Evolutionary conservation across 2,329 filamentous ascomycete species (phyloP), one percentile per base, ranked within the genome.

Genomic region (Monilinia vaccinii-corymbosi): DNA sequence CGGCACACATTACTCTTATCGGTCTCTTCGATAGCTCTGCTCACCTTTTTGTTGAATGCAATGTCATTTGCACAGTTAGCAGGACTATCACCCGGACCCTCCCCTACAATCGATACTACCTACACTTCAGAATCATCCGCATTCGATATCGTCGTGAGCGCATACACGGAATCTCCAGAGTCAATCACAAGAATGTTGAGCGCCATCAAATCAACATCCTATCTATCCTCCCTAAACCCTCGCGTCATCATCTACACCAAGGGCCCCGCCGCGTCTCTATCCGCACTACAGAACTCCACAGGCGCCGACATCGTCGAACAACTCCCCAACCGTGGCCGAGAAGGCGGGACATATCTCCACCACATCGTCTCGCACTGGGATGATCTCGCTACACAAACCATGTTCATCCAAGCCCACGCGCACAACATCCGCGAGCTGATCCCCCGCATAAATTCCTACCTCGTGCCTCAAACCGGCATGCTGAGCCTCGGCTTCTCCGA

Each of bases 341-440:
- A 80, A 69, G 75, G 74, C 13, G 76, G 75, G 14, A 78, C 78
- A 4, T 80, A 78, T 64, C 74, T 80, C 4, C 65, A 72, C 56
- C 78, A 80, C 62, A 78, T 80, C 25, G 62, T 76, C 21, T 67
- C 67, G 23, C 64, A 72, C 42, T 80, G 75, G 74, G 73, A 79
- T 51, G 63, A 68, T 18, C 71, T 80, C 1, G 77, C 77, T 10
- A 69, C 67, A 32, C 75, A 79, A 58, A 79, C 76, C 1, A 65
- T 79, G 55, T 80, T 80, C 65, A 71, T 79, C 7, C 77, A 79
- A 68, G 77, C 76, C 4, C 72, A 74, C 13, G 65, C 75, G 2
- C 75, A 79, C 63, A 75, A 75, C 45, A 69, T 71, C 34, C 65
- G 69, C 16, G 72, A 75, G 50, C 67, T 76, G n/a, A 71, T 74